A percentile compares a stretch with the other conserved stretches of the same genome.
phyloP scores from a whole-genome alignment of 768 basidiomycete species.

The Sarcodon aspratus region DNA sequence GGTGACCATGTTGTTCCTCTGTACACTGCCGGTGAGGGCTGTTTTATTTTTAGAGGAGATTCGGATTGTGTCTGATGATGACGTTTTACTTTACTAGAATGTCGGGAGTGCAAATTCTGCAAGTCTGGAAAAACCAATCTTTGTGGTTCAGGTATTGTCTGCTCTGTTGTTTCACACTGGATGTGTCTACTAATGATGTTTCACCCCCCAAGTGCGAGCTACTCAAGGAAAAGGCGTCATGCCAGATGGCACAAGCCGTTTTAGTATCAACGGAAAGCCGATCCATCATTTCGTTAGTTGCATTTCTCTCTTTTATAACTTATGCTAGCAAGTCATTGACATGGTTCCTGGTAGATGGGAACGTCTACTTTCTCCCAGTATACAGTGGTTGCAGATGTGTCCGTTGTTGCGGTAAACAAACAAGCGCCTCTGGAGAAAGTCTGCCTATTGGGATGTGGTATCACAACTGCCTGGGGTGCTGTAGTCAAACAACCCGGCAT shows the following conservation, averaged over 20 bases:
- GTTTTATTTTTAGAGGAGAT: too few species aligned
- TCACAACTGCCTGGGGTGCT: slow-evolving; percentile 98
- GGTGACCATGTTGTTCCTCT: slow-evolving; percentile 98
- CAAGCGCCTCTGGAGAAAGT: slow-evolving; percentile 89
- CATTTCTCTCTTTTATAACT: not conserved
- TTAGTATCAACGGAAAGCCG: slow-evolving; percentile 79
- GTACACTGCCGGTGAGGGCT: slow-evolving; percentile 70
- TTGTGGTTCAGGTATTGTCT: slow-evolving; percentile 70
- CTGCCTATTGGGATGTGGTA: slow-evolving; percentile 94
- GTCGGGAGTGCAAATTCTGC: slow-evolving; percentile 97
- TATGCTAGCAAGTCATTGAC: not conserved
- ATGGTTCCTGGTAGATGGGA: slow-evolving; percentile 63
- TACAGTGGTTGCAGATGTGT: slow-evolving; percentile 96
- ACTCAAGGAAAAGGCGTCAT: slow-evolving; percentile 93
- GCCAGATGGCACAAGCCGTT: slow-evolving; percentile 84
- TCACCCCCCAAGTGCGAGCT: slow-evolving; percentile 50
- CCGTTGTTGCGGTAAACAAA: slow-evolving; percentile 82
- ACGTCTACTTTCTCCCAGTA: slow-evolving; percentile 99
- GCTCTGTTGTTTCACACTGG: not conserved
- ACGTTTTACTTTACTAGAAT: slow-evolving; percentile 35
- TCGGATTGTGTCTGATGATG: not conserved
- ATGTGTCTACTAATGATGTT: not conserved
- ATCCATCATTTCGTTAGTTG: slow-evolving; percentile 82
- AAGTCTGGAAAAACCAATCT: slow-evolving; percentile 97
- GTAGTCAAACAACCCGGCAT: slow-evolving; percentile 86